Percentiles rank a stretch among this genome's conserved stretches.
Conservation (phyloP, 441 rosid species). For the Syzygium malaccense region DNA sequence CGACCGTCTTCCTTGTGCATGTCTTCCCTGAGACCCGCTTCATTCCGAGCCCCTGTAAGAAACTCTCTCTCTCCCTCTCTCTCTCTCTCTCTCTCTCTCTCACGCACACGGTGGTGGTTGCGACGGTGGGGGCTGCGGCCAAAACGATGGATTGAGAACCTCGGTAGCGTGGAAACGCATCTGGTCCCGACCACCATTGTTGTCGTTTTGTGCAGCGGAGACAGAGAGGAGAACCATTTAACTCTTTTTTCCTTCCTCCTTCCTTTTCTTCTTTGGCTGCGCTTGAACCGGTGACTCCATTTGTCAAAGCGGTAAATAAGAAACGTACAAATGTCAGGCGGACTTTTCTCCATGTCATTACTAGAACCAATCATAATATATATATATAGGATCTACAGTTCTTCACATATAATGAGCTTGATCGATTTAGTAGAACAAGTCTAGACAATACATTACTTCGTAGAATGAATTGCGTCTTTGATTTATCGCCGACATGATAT, state of each 20-base stretch:
- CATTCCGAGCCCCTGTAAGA: constrained; percentile 73
- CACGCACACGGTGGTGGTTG: neutral
- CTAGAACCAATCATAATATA: neutral
- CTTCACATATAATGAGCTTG: neutral
- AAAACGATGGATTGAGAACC: neutral
- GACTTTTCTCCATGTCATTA: neutral
- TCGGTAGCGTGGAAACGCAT: neutral
- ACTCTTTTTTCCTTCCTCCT: neutral
- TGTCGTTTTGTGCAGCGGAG: neutral
- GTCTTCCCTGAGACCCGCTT: constrained; percentile 59
- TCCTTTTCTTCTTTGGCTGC: neutral
- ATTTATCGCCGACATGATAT: neutral
- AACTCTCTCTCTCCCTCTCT: neutral
- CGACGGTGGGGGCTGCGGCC: neutral
- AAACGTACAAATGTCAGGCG: neutral
- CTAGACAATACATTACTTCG: neutral
- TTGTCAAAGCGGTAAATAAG: neutral
- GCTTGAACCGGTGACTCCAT: neutral
- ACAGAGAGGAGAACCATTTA: neutral
- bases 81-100: neutral
- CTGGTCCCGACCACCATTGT: neutral
- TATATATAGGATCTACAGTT: neutral
- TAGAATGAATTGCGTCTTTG: neutral
- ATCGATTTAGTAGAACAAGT: neutral
- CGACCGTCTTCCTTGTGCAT: constrained; percentile 52